Percentiles rank a stretch among this genome's conserved stretches.
Conservation (phyloP, 345 rosid genomes). For the Corymbia maculata region DNA sequence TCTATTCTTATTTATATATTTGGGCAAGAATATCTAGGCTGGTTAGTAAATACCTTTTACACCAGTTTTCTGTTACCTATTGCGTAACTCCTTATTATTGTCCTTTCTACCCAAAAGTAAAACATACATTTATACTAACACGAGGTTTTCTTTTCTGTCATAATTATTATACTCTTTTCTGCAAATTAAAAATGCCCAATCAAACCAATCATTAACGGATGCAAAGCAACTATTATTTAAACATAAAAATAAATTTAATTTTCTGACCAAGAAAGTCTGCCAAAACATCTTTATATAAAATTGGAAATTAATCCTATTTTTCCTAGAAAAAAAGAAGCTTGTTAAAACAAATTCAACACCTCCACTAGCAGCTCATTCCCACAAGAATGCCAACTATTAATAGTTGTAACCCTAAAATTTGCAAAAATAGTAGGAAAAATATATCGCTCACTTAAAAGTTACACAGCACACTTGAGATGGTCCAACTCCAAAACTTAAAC, state of each 20-base stretch:
- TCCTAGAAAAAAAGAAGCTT: neutral
- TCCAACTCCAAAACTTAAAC: no score
- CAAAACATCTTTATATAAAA: neutral
- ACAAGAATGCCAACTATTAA: neutral
- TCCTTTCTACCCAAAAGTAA: neutral
- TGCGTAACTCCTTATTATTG: no score
- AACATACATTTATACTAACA: neutral
- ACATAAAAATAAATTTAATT: no score
- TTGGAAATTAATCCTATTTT: neutral
- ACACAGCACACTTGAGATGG: no score
- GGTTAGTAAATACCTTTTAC: neutral
- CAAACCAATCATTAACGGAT: neutral
- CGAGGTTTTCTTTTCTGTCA: neutral
- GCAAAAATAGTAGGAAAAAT: neutral
- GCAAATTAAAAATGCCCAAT: neutral
- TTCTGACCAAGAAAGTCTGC: neutral
- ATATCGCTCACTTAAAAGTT: no score
- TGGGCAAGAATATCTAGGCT: neutral
- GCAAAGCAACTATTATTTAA: neutral
- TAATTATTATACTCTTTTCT: neutral
- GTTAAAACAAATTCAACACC: neutral
- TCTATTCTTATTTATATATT: neutral
- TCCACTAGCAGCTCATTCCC: neutral
- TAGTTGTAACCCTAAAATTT: neutral
- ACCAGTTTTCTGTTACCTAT: neutral